Base-by-base conservation (phyloP, 2,329 filamentous ascomycete species). In the Fusarium zealandicum region DNA sequence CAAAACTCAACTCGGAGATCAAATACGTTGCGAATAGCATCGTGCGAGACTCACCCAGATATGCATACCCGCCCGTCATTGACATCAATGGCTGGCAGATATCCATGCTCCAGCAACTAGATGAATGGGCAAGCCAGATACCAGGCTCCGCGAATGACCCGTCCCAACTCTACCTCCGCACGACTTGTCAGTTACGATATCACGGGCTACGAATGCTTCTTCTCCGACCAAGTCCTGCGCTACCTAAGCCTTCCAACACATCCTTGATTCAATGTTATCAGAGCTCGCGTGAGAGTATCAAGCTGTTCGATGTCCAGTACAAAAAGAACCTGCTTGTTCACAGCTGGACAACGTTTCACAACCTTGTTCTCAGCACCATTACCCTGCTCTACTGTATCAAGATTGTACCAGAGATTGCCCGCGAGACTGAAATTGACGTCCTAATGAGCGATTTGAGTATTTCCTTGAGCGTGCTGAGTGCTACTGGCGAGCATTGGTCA, bases 11-110 rank as follows among this genome's bases (percentile, higher is more conserved):
- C 50, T 83, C 82, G 0, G 81, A 84, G 60, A 82, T 83, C n/a
- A 83, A 83, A 66, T 83, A 82, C 40, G 73, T 83, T 3, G 76
- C 80, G 30, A 81, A 83, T 47, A 82, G 80, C 45, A 75, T 83
- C 45, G 74, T 75, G n/a, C 72, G 76, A 18, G 72, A 76, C 5
- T 70, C 74, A 0, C 80, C 80, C 0, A 66, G 67, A 6, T 83
- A 82, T 45, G 78, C 80, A 0, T 81, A 78, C 32, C 80, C 80
- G 0, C 69, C 73, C 2, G 69, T 81, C 1, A 69, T 72, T 7
- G 73, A 81, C 37, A 75, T 81, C 4, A 60, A 72, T 13, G 62
- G 69, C 2, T 83, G 81, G 81, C 79, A 82, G 45, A 65, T 57
- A 2, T 72, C 71, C 7, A 76, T 82, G 59, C 61, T 78, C 0